A percentile compares a stretch with the other conserved stretches of the same genome.
phyloP scores from a whole-genome alignment of 75 land plant genomes.

The Isoetes taiwanensis region DNA sequence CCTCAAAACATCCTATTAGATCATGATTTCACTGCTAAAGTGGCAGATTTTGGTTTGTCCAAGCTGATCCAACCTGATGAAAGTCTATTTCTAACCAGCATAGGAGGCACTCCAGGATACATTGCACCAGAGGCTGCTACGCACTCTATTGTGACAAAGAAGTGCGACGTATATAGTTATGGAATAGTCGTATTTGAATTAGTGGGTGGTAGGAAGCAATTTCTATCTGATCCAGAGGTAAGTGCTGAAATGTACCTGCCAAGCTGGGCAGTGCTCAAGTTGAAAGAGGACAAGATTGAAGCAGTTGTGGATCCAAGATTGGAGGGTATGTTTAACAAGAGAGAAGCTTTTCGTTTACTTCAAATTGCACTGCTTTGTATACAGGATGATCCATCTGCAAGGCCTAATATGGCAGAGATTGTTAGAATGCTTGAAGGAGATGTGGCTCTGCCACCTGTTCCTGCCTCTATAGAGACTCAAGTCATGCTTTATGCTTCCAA shows the following conservation, averaged over 20 bases:
- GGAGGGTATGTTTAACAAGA: slow-evolving; percentile 33
- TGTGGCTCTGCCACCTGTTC: too few relatives aligned
- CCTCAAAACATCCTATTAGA: slow-evolving; percentile 84
- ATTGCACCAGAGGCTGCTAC: slow-evolving; percentile 89
- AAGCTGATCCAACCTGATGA: slow-evolving; percentile 64
- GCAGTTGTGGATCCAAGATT: slow-evolving; percentile 49
- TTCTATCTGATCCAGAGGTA: too few relatives aligned
- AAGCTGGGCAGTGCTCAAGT: slow-evolving; percentile 57
- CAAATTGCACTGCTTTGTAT: slow-evolving; percentile 59
- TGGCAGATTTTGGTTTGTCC: slow-evolving; percentile 86
- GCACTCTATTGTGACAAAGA: slow-evolving; percentile 77
- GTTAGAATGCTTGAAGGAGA: slow-evolving; percentile 68
- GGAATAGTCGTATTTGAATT: slow-evolving; percentile 73
- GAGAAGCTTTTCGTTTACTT: slow-evolving; percentile 53
- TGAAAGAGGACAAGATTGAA: slow-evolving; percentile 39
- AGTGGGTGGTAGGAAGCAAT: slow-evolving; percentile 56
- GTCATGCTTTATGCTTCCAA: too few relatives aligned
- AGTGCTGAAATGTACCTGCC: too few relatives aligned
- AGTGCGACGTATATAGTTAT: slow-evolving; percentile 86
- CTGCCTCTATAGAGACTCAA: too few relatives aligned
- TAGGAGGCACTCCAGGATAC: slow-evolving; percentile 76
- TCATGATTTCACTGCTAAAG: slow-evolving; percentile 71
- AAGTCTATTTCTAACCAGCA: slow-evolving; percentile 77
- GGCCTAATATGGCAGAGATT: slow-evolving; percentile 69
- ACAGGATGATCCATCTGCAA: slow-evolving; percentile 44